Evolutionary conservation across 163 green algal genomes (phyloP), one percentile per base, ranked within the genome.

Genomic region (Scenedesmus sp.): DNA sequence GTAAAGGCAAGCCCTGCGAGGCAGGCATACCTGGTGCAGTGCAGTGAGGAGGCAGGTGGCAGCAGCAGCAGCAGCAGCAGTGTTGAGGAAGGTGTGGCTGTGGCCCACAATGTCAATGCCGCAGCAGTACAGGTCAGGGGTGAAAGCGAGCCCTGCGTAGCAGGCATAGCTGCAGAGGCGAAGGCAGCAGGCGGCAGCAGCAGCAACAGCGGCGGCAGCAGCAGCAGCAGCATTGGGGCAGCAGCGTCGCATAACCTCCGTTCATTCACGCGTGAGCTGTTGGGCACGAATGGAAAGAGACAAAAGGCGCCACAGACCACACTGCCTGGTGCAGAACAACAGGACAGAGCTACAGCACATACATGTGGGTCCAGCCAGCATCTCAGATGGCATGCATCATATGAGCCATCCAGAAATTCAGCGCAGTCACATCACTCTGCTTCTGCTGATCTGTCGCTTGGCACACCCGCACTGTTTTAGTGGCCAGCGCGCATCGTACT

Each of bases 1-100:
- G 91, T 94, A 74, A 94, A 95, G 16, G 89, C 84, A 34, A 95
- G 52, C 3, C 93, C 93, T 20, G 93, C 93, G 4, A 95, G 89
- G 57, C 76, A 90, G 16, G 93, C 93, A 86, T 95, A 95, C 9
- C 90, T 79, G 70, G 0, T 10, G 64, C 64, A 73, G 34, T 18
- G 70, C 70, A 52, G 70, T 4, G 4, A 52, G 23, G 5, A 79
- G 23, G 70, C 70, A 79, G 70, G 3, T 13, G 26, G 34, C 34
- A 46, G 34, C 34, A 8, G 66, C 66, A 76, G 66, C 59, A 18
- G 9, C 15, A 18, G 4, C 23, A 79, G 66, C 66, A 79, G 70
- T 52, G 23, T 2, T 52, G 23, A 34, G 23, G 46, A 23, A 2
- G 62, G 8, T 70, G 62, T n/a, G n/a, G 62, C 34, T 46, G 10